Evolutionary conservation across 192 early-diverging fungal genomes (phyloP).

Genomic region (Oehlia diaphana): DNA sequence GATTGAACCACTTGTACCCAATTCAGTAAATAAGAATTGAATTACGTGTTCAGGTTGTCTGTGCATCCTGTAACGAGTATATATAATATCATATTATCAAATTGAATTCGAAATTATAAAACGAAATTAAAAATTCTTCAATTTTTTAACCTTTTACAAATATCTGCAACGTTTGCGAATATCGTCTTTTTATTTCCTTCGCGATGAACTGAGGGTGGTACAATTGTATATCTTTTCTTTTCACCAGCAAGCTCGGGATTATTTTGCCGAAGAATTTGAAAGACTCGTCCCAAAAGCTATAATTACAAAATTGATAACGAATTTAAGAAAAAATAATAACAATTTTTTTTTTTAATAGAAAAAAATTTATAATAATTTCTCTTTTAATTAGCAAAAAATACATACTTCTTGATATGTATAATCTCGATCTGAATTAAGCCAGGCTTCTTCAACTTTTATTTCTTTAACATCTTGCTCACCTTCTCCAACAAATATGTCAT

Average conservation of each 20-base stretch:
- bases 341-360: too few relatives aligned
- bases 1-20: slow-evolving; percentile 97
- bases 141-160: slow-evolving; percentile 68
- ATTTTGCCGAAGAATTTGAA: slow-evolving; percentile 86
- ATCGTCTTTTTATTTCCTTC: slow-evolving; percentile 96
- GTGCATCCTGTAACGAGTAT: slow-evolving; percentile 68
- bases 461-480: slow-evolving; percentile 46
- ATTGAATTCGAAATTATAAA: background rate
- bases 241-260: slow-evolving; percentile 92
- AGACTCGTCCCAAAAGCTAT: slow-evolving; percentile 86
- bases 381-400: background rate
- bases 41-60: slow-evolving; percentile 96
- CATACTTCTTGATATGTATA: slow-evolving; percentile 89
- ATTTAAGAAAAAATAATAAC: background rate
- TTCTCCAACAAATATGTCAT: slow-evolving; percentile 51
- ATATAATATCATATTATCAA: background rate
- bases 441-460: slow-evolving; percentile 64
- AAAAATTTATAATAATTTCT: background rate
- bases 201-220: slow-evolving; percentile 84
- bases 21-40: slow-evolving; percentile 96
- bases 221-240: slow-evolving; percentile 92
- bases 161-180: slow-evolving; percentile 96
- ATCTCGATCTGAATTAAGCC: slow-evolving; percentile 88
- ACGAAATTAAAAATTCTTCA: background rate
- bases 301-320: slow-evolving; percentile 14